Percentiles rank a stretch among this genome's conserved stretches.
phyloP scores from a whole-genome alignment of 1,139 yeast genomes.

The Debaryomyces sp. region DNA sequence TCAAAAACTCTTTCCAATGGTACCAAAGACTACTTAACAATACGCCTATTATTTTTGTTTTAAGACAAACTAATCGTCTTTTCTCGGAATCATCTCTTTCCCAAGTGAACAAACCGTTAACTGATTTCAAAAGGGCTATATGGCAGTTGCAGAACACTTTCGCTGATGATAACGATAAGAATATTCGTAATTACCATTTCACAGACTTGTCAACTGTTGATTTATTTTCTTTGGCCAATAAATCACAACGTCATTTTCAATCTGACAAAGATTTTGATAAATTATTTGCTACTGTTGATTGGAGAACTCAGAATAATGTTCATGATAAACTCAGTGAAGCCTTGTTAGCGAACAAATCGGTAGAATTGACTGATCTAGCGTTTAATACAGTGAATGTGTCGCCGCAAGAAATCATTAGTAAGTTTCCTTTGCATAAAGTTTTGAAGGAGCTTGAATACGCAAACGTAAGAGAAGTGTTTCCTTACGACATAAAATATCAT shows the following conservation, averaged over 20 bases:
- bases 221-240: conserved; percentile 31
- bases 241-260: conserved; percentile 11
- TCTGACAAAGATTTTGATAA: conserved; percentile 7
- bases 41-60: conserved; percentile 38
- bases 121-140: conserved; percentile 18
- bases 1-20: conserved; percentile 31
- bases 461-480: conserved; percentile 21
- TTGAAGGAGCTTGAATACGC: conserved; percentile 7
- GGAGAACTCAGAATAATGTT: conserved; percentile 11
- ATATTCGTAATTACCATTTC: conserved; percentile 31
- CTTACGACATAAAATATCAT: conserved; percentile 36
- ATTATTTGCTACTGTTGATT: conserved; percentile 5
- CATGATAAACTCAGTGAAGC: conserved; percentile 14
- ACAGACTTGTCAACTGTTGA: conserved; percentile 32
- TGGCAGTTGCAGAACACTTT: conserved; percentile 14
- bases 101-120: conserved; percentile 28
- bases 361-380: conserved; percentile 9
- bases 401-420: conserved; percentile 6
- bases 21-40: conserved; percentile 25
- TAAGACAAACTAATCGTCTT: conserved; percentile 32
- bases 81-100: conserved; percentile 30
- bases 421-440: conserved; percentile 7
- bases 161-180: conserved; percentile 8
- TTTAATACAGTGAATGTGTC: conserved; percentile 4
- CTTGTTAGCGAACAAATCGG: conserved; percentile 9